These are phyloP conservation scores for Chaetomium olivaceum DNA, from an alignment of 2,329 filamentous ascomycete species.

Conservation along the genomic window DNA sequence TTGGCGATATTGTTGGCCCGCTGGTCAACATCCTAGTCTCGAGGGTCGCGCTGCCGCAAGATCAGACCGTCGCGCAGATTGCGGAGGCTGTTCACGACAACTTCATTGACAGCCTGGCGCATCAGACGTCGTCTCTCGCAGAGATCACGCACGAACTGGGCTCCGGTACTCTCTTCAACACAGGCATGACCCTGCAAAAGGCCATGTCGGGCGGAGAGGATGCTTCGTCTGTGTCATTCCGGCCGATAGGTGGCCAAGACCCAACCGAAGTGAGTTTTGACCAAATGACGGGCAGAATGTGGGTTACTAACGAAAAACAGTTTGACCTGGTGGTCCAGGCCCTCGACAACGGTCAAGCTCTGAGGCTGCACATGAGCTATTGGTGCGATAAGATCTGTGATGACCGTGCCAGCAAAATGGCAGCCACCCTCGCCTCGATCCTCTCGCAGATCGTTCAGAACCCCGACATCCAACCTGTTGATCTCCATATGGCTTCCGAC, in stretches of 20 bases:
- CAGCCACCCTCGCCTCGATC: conserved; percentile 9
- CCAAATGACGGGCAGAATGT: too few relatives aligned
- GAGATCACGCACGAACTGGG: conserved; percentile 25
- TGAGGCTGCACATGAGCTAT: conserved; percentile 16
- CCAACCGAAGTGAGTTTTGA: conserved; percentile 19
- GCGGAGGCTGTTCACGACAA: conserved; percentile 15
- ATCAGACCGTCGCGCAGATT: conserved; percentile 11
- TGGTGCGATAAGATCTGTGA: conserved; percentile 17
- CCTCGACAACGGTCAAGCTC: conserved; percentile 10
- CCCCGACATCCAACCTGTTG: conserved; percentile 3
- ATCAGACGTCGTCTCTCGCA: conserved; percentile 20
- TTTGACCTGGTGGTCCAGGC: conserved; percentile 21
- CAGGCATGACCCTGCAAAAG: conserved; percentile 22
- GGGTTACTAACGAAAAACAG: background rate
- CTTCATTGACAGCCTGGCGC: conserved; percentile 22
- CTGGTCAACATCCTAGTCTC: conserved; percentile 22
- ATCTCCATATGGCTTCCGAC: conserved; percentile 11
- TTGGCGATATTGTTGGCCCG: conserved; percentile 15
- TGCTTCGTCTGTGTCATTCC: background rate
- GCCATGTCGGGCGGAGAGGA: background rate
- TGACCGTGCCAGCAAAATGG: conserved; percentile 15
- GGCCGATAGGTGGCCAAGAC: conserved; percentile 18
- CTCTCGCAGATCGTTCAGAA: conserved; percentile 14
- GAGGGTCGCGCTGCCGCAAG: conserved; percentile 10
- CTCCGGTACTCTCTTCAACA: conserved; percentile 21